Percentiles rank a stretch among this genome's conserved stretches.
Conservation (phyloP, 345 rosid species). For the Corymbia maculata region DNA sequence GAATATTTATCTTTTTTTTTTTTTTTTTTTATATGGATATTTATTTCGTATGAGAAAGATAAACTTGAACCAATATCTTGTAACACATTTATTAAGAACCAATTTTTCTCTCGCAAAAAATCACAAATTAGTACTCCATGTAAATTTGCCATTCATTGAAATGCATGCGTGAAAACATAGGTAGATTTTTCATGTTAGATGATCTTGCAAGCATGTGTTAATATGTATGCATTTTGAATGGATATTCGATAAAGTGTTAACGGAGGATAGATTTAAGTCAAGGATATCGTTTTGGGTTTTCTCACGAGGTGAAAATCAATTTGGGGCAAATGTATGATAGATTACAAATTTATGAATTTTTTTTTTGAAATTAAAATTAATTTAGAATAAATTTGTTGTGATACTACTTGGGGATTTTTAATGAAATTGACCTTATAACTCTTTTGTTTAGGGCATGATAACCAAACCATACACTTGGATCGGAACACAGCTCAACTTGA, state of each 20-base stretch:
- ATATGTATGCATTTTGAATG: neutral
- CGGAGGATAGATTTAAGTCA: too few relatives aligned
- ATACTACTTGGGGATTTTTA: neutral
- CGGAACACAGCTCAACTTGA: neutral
- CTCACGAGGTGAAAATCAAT: neutral
- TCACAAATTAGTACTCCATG: too few relatives aligned
- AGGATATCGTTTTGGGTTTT: too few relatives aligned
- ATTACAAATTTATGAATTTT: too few relatives aligned
- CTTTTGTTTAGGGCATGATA: neutral
- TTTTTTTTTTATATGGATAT: neutral
- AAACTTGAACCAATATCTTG: rapidly evolving
- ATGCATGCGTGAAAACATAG: neutral
- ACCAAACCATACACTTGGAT: neutral
- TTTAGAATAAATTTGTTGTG: too few relatives aligned
- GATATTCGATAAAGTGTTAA: neutral
- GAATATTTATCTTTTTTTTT: too few relatives aligned
- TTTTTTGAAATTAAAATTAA: neutral
- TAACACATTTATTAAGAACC: too few relatives aligned
- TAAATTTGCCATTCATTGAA: too few relatives aligned
- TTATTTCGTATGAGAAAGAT: neutral
- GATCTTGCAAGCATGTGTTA: too few relatives aligned
- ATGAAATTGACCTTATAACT: neutral
- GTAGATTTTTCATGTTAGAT: neutral
- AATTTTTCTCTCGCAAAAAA: neutral
- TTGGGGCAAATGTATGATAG: neutral